phyloP scores from a whole-genome alignment of 441 rosid species.

The Erodium texanum region DNA sequence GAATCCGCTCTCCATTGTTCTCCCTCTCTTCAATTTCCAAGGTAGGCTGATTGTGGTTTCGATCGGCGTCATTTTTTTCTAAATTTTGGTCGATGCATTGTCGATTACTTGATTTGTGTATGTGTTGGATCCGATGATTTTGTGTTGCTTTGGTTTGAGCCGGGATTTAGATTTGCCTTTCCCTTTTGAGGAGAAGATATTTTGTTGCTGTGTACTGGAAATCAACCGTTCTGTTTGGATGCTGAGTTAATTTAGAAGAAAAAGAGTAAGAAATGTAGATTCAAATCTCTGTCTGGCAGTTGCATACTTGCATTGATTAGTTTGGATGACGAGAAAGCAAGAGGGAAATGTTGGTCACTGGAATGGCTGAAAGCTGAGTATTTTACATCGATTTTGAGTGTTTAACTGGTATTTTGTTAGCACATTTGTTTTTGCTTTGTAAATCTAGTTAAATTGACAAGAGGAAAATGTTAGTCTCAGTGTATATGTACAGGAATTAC shows the following conservation, averaged over 20 bases:
- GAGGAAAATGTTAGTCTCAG: neutral
- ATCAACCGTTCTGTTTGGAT: slow-evolving; percentile 3
- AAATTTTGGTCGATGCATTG: neutral
- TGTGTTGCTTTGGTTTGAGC: neutral
- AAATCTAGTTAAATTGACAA: neutral
- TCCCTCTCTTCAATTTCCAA: neutral
- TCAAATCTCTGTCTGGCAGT: neutral
- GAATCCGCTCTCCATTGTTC: neutral
- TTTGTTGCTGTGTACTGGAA: neutral
- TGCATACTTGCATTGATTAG: neutral
- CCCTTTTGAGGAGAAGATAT: neutral
- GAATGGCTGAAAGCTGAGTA: neutral
- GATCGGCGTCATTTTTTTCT: neutral
- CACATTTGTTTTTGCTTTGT: neutral
- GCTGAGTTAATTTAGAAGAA: neutral
- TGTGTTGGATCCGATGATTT: neutral
- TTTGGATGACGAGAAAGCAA: neutral
- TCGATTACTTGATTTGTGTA: neutral
- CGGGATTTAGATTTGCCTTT: neutral
- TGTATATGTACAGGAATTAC: neutral
- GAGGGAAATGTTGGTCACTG: neutral
- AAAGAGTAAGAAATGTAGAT: neutral
- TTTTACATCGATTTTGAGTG: neutral
- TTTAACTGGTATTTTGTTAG: neutral
- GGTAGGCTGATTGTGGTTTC: neutral